These are phyloP conservation scores for Gaeumannomyces tritici DNA, from an alignment of 2,329 filamentous ascomycete genomes.

Conservation along the genomic window DNA sequence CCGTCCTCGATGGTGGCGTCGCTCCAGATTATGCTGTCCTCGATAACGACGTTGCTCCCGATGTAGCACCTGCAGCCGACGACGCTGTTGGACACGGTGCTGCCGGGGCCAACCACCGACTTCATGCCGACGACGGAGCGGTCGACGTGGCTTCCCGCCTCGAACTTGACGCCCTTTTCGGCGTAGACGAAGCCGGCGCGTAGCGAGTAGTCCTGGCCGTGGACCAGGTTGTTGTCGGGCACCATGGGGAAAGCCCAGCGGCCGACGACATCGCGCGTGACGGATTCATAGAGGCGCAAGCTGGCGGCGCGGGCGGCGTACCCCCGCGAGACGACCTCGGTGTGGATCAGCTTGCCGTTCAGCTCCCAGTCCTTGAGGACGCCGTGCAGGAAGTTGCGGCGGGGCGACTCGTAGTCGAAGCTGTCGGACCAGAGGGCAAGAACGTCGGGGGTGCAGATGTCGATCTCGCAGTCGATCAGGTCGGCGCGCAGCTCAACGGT, in stretches of 20 bases:
- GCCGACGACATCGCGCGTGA: conserved; percentile 77
- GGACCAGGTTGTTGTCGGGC: conserved; percentile 78
- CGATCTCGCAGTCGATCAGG: conserved; percentile 86
- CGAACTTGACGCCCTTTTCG: conserved; percentile 67
- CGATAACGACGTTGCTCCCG: conserved; percentile 71
- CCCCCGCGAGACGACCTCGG: conserved; percentile 71
- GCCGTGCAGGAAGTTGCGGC: conserved; percentile 68
- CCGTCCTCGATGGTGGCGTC: conserved; percentile 69
- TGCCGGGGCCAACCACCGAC: conserved; percentile 65
- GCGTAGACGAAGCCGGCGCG: conserved; percentile 51
- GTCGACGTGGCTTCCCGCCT: conserved; percentile 59
- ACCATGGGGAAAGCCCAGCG: conserved; percentile 84
- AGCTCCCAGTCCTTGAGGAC: conserved; percentile 95
- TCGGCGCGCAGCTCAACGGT: conserved; percentile 81
- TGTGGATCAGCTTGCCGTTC: conserved; percentile 94
- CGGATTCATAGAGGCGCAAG: conserved; percentile 79
- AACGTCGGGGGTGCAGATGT: conserved; percentile 95
- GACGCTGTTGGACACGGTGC: conserved; percentile 62
- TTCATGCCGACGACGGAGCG: conserved; percentile 69
- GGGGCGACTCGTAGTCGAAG: conserved; percentile 72
- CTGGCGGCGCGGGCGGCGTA: conserved; percentile 84
- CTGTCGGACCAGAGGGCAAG: conserved; percentile 94
- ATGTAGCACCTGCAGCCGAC: conserved; percentile 81
- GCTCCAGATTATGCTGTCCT: conserved; percentile 83
- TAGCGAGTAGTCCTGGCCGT: conserved; percentile 65